These are phyloP conservation scores for Amesomyces nigricolor DNA, from an alignment of 2,329 filamentous ascomycete species.

Conservation along the genomic window DNA sequence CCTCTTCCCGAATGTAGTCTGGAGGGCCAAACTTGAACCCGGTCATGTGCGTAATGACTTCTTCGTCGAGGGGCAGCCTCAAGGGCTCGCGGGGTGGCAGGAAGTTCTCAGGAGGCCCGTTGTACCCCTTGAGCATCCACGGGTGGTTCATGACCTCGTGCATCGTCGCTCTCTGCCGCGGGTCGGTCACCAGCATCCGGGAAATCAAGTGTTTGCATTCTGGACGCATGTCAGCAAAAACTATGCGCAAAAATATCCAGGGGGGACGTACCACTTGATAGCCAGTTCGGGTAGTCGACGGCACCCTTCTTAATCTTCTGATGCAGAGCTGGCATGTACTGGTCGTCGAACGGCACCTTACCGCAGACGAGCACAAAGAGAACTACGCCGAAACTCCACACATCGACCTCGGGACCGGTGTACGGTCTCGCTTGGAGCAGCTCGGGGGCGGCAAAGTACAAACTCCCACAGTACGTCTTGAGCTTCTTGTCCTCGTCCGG, in stretches of 20 bases:
- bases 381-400: conserved; percentile 99
- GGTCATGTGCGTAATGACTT: conserved; percentile 88
- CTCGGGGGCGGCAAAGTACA: conserved; percentile 96
- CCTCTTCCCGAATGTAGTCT: conserved; percentile 73
- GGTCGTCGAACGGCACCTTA: conserved; percentile 97
- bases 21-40: conserved; percentile 94
- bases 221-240: conserved; percentile 40
- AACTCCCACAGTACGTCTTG: conserved; percentile 94
- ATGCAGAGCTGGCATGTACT: conserved; percentile 97
- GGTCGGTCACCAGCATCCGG: conserved; percentile 93
- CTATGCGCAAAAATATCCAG: neutral
- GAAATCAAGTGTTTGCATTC: conserved; percentile 92
- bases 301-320: conserved; percentile 97
- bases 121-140: conserved; percentile 93
- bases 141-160: conserved; percentile 90
- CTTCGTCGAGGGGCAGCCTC: conserved; percentile 74
- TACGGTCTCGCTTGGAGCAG: conserved; percentile 90
- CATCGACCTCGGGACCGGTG: conserved; percentile 91
- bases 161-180: conserved; percentile 77
- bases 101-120: conserved; percentile 79
- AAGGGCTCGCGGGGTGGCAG: conserved; percentile 78
- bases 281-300: conserved; percentile 92
- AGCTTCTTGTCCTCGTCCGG: conserved; percentile 67
- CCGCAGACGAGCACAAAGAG: conserved; percentile 95
- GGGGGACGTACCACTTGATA: conserved; percentile 70